Percentiles rank a stretch among this genome's conserved stretches.
Conservation (phyloP, 2,329 filamentous ascomycete genomes). For the Magnaporthiopsis rhizophila region DNA sequence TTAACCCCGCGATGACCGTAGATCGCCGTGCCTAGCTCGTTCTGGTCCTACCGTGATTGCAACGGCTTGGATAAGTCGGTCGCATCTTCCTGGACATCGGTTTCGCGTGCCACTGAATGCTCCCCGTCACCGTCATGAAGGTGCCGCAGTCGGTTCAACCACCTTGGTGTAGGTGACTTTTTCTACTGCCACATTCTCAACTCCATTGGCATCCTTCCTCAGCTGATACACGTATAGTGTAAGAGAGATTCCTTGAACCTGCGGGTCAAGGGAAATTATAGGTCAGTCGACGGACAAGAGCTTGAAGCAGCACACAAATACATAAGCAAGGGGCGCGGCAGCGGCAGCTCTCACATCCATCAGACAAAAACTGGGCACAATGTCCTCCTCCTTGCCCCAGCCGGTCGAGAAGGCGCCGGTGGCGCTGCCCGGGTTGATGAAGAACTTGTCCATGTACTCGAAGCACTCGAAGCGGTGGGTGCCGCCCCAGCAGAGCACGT, state of each 20-base stretch:
- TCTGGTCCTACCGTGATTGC: background rate
- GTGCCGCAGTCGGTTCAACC: slow-evolving; percentile 46
- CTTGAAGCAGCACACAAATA: background rate
- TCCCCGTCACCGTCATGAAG: slow-evolving; percentile 31
- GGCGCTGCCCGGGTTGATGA: slow-evolving; percentile 60
- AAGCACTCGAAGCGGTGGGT: slow-evolving; percentile 63
- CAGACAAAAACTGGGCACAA: slow-evolving; percentile 85
- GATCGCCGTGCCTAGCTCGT: background rate
- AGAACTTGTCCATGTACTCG: slow-evolving; percentile 69
- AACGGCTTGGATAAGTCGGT: background rate
- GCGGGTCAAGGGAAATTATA: slow-evolving; percentile 9
- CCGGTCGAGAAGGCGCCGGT: slow-evolving; percentile 55
- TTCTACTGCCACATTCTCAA: slow-evolving; percentile 73
- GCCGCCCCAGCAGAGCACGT: slow-evolving; percentile 61
- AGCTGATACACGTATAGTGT: slow-evolving; percentile 92
- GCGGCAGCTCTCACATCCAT: slow-evolving; percentile 70
- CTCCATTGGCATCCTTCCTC: slow-evolving; percentile 67
- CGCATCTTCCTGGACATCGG: background rate
- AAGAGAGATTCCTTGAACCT: slow-evolving; percentile 94
- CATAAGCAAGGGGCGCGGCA: slow-evolving; percentile 19
- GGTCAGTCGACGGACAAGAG: slow-evolving; percentile 13
- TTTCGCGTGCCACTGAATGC: too few relatives aligned
- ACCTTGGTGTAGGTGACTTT: slow-evolving; percentile 83
- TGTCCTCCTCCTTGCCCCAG: slow-evolving; percentile 57
- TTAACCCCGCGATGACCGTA: background rate